Base-by-base conservation (phyloP, 2,329 filamentous ascomycete genomes). In the Cladosporium sp. region DNA sequence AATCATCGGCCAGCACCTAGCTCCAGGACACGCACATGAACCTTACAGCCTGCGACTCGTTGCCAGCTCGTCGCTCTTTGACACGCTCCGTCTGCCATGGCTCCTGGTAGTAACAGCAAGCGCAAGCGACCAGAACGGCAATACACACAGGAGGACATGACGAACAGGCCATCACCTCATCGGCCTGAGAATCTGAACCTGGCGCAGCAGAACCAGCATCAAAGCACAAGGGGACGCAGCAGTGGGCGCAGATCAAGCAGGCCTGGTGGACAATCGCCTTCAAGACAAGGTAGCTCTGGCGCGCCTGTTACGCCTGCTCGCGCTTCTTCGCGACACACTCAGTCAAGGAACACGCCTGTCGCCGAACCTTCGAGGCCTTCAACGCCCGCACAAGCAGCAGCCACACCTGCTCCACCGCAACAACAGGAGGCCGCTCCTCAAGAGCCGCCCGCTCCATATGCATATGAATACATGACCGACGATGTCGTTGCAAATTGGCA, bases 381-480 rank as follows among this genome's bases (percentile, higher is more conserved):
- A n/a, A 67, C 64, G 65, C 59, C 65, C 47, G 64, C 66, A 21
- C 57, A 47, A 12, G 41, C 14, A 32, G 64, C 67, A 32, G 64
- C 65, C n/a, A 65, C 59, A 18, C 55, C 67, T 44, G 67, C 68
- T 32, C 59, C 68, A 12, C 60, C 66, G 44, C 38, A 60, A 15
- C 47, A 63, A n/a, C 62, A 63, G 32, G 66, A 69, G 12, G n/a
- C 55, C 18, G 65, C 64, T 8, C 67, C 67, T 1, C 62, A 63
- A 51, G 65, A 65, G 26, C 68, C 70, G 44, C 68, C 71, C 36
- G 68, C 72, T 34, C 74, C 74, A 30, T 95, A 91, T 77, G 86
- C 85, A 71, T 97, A 95, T 78, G 86, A 90, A 66, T 88, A 90
- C 72, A 78, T 97, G 57, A 95, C 91, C 4, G 87, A 92, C 68